These are phyloP conservation scores for Scutellaria barbata DNA, from an alignment of 257 asterid genomes.

Conservation along the genomic window DNA sequence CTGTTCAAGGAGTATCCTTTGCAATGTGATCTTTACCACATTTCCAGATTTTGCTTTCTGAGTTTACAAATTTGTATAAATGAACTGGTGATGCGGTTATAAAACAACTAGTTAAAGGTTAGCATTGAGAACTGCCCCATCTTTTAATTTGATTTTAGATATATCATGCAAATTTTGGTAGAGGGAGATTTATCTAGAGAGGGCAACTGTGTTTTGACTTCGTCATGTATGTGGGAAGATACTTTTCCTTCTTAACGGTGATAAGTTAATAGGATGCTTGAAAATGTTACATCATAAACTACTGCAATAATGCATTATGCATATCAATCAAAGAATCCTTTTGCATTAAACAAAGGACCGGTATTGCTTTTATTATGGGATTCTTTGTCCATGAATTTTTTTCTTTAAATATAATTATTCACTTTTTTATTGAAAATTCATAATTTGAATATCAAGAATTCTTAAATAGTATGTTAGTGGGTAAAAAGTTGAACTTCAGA, in stretches of 20 bases:
- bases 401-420: background rate
- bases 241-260: background rate
- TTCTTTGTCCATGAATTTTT: background rate
- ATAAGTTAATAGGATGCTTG: background rate
- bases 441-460: background rate
- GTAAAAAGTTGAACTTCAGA: background rate
- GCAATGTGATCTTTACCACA: slow-evolving; percentile 14
- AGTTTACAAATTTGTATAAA: slow-evolving; percentile 14
- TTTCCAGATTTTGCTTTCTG: slow-evolving; percentile 27
- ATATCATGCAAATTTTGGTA: slow-evolving; percentile 5
- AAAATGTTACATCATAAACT: background rate
- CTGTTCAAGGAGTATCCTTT: slow-evolving; percentile 97
- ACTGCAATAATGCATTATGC: background rate
- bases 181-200: background rate
- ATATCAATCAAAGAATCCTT: background rate
- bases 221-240: background rate
- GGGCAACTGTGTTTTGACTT: slow-evolving; percentile 8
- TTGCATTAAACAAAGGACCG: slow-evolving; percentile 11
- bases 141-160: slow-evolving; percentile 4
- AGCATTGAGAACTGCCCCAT: background rate
- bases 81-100: slow-evolving; percentile 21
- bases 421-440: slow-evolving; percentile 7
- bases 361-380: slow-evolving; percentile 15
- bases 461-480: background rate
- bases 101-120: slow-evolving; percentile 17